A percentile compares a stretch with the other conserved stretches of the same genome.
Evolutionary conservation across 2,329 filamentous ascomycete genomes (phyloP).

Genomic region (Sarocladium strictum): DNA sequence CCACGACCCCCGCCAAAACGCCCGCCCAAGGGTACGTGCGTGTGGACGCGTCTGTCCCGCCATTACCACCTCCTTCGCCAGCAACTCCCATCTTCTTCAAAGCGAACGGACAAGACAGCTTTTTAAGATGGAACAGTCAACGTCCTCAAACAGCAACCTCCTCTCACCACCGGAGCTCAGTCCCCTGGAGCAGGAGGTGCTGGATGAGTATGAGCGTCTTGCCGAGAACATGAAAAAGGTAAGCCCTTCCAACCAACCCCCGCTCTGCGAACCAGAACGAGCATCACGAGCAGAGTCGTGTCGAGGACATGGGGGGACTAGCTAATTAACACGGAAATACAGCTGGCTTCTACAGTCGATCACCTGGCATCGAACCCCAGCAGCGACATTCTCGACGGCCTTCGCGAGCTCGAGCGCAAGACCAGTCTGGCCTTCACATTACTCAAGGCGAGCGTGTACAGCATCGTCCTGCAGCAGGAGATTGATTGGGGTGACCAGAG

Average conservation of each 20-base stretch:
- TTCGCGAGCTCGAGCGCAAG: constrained; percentile 87
- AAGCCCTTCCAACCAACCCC: constrained; percentile 13
- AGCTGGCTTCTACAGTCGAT: constrained; percentile 56
- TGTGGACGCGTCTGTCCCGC: not conserved
- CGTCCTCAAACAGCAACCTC: constrained; percentile 16
- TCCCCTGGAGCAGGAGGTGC: constrained; percentile 84
- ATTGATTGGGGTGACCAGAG: constrained; percentile 63
- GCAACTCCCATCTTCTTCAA: not conserved
- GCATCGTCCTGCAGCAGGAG: constrained; percentile 97
- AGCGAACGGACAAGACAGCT: not conserved
- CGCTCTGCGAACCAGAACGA: no score
- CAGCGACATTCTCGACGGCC: constrained; percentile 76
- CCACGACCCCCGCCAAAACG: constrained; percentile 1
- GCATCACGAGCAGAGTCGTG: no score
- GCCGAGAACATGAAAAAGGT: constrained; percentile 90
- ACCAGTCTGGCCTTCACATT: constrained; percentile 92
- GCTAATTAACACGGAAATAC: constrained; percentile 12
- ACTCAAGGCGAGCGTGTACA: constrained; percentile 97
- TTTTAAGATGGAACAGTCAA: constrained; percentile 9
- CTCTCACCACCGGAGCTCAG: constrained; percentile 54
- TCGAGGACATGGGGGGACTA: no score
- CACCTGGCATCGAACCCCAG: constrained; percentile 65
- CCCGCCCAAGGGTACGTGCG: not conserved
- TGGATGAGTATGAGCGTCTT: constrained; percentile 87
- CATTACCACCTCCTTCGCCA: not conserved